These are phyloP conservation scores for Bauhinia variegata DNA, from an alignment of 306 rosid genomes.

Conservation along the genomic window DNA sequence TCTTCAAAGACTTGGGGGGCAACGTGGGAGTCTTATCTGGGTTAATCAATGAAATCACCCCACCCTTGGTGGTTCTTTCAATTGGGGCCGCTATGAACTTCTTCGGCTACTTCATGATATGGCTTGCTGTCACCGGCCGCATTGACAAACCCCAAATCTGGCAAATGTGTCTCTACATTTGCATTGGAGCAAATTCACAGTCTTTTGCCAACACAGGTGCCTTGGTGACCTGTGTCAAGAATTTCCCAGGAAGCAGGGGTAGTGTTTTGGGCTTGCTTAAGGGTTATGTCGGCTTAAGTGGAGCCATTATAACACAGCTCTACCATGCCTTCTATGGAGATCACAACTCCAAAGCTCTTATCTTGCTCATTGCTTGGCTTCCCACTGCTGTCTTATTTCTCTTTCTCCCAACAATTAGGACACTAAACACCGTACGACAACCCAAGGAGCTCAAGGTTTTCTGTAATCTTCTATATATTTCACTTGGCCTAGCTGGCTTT, in stretches of 20 bases:
- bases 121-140: slow-evolving; percentile 61
- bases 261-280: slow-evolving; percentile 68
- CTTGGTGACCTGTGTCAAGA: slow-evolving; percentile 61
- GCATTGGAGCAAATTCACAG: slow-evolving; percentile 73
- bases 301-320: slow-evolving; percentile 65
- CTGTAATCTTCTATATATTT: slow-evolving; percentile 57
- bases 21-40: slow-evolving; percentile 66
- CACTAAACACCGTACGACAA: slow-evolving; percentile 30
- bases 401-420: slow-evolving; percentile 54
- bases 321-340: slow-evolving; percentile 61
- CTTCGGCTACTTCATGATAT: slow-evolving; percentile 76
- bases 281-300: slow-evolving; percentile 77
- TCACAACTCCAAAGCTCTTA: slow-evolving; percentile 47
- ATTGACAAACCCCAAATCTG: slow-evolving; percentile 54
- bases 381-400: slow-evolving; percentile 55
- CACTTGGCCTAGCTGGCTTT: slow-evolving; percentile 68
- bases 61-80: slow-evolving; percentile 65
- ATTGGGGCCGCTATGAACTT: slow-evolving; percentile 69
- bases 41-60: slow-evolving; percentile 62
- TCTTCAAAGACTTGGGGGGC: slow-evolving; percentile 78
- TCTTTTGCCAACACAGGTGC: slow-evolving; percentile 67
- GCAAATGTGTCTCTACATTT: slow-evolving; percentile 82
- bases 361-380: slow-evolving; percentile 65
- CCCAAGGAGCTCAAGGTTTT: slow-evolving; percentile 55
- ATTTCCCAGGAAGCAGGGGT: slow-evolving; percentile 70